These are phyloP conservation scores for Diaporthe humulicola DNA, from an alignment of 2,329 filamentous ascomycete species.

Conservation along the genomic window DNA sequence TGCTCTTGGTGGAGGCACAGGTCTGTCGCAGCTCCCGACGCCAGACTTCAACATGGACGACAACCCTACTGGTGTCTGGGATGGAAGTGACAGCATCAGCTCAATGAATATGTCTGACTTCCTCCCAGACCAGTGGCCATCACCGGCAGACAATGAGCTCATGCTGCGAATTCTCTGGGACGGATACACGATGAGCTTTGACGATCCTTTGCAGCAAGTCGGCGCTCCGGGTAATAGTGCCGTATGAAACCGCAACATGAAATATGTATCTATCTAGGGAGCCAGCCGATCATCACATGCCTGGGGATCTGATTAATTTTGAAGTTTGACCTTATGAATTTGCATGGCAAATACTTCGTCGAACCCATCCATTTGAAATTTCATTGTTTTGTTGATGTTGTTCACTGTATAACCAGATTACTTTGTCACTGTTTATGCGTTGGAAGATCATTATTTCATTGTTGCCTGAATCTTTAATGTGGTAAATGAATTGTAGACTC, in stretches of 20 bases:
- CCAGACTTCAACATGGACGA: constrained; percentile 25
- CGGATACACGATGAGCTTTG: constrained; percentile 28
- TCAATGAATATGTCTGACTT: constrained; percentile 28
- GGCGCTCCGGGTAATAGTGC: neutral
- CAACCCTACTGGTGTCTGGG: constrained; percentile 7
- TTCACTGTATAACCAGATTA: neutral
- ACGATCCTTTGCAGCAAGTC: constrained; percentile 5
- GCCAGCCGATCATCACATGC: neutral
- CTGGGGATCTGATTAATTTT: too few relatives aligned
- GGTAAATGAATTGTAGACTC: neutral
- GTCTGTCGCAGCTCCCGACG: constrained; percentile 13
- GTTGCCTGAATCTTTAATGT: too few relatives aligned
- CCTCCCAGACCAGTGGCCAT: constrained; percentile 29
- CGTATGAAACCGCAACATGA: neutral
- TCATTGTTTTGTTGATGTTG: neutral
- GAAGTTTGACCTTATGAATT: neutral
- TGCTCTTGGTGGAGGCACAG: neutral
- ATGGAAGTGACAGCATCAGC: constrained; percentile 29
- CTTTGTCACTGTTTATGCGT: neutral
- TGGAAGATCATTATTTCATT: neutral
- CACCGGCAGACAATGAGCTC: constrained; percentile 28
- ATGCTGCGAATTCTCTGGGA: constrained; percentile 37
- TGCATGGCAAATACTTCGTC: neutral
- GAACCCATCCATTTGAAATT: neutral
- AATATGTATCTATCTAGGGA: neutral